phyloP scores from a whole-genome alignment of 306 rosid genomes.

The Trifolium repens region DNA sequence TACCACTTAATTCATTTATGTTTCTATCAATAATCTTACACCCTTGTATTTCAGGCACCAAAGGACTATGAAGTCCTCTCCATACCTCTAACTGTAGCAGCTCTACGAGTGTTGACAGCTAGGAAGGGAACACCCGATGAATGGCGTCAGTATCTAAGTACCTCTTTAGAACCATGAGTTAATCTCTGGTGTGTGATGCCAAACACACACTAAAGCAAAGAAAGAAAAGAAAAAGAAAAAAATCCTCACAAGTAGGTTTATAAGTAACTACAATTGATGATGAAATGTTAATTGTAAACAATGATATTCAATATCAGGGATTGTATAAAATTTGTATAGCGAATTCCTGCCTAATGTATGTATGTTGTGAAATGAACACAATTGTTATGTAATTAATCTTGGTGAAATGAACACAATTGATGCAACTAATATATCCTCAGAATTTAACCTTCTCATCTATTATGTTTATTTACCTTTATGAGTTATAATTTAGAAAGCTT shows the following conservation, averaged over 20 bases:
- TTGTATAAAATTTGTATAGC: slow-evolving; percentile 43
- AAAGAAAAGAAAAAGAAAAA: not conserved
- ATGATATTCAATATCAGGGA: slow-evolving; percentile 36
- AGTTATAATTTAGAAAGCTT: not conserved
- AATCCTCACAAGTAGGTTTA: slow-evolving; percentile 31
- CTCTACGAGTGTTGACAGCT: slow-evolving; percentile 67
- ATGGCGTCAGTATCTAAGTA: slow-evolving; percentile 88
- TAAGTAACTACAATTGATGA: slow-evolving; percentile 27
- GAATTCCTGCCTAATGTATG: slow-evolving; percentile 18
- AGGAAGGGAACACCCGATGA: slow-evolving; percentile 91
- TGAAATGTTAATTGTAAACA: slow-evolving; percentile 32
- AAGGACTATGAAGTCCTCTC: slow-evolving; percentile 93
- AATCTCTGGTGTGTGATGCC: slow-evolving; percentile 27
- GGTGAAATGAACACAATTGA: slow-evolving; percentile 21
- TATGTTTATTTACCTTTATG: not conserved
- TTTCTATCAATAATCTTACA: not conserved
- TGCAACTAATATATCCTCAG: not conserved
- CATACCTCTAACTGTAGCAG: slow-evolving; percentile 86
- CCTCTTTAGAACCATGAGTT: slow-evolving; percentile 50
- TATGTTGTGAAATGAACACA: not conserved
- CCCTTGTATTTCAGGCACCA: slow-evolving; percentile 68
- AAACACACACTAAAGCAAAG: slow-evolving; percentile 1
- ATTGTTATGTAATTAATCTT: slow-evolving; percentile 25
- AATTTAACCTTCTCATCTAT: slow-evolving; percentile 16
- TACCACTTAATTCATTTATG: no score